Evolutionary conservation across 1,139 yeast species (phyloP).

Genomic region (Candida labiduridarum): DNA sequence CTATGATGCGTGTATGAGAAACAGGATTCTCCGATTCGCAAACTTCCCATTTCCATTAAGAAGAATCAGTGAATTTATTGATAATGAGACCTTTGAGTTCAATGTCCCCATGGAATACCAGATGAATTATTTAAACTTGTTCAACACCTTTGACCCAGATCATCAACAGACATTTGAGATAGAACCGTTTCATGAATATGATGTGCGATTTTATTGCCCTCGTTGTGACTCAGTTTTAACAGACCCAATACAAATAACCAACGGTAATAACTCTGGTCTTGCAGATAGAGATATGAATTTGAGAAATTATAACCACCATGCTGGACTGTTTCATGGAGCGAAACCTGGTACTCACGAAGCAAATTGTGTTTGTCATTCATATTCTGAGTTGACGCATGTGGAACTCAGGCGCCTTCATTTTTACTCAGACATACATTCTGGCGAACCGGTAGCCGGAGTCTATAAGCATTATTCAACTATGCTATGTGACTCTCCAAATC

Average conservation of each 20-base stretch:
- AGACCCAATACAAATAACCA: slow-evolving; percentile 18
- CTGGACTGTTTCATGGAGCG: not conserved
- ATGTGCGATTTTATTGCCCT: slow-evolving; percentile 19
- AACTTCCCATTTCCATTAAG: slow-evolving; percentile 30
- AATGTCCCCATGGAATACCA: slow-evolving; percentile 12
- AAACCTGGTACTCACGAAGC: not conserved
- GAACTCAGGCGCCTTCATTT: slow-evolving; percentile 24
- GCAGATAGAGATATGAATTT: slow-evolving; percentile 17
- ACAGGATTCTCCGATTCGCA: slow-evolving; percentile 24
- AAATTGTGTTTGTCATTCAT: slow-evolving; percentile 5
- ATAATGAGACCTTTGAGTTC: slow-evolving; percentile 23
- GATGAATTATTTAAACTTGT: not conserved
- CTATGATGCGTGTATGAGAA: slow-evolving; percentile 30
- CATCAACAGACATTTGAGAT: not conserved
- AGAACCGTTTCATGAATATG: not conserved
- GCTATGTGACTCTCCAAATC: not conserved
- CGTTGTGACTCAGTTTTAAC: slow-evolving; percentile 17
- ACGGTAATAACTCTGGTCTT: slow-evolving; percentile 21
- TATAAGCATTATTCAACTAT: slow-evolving; percentile 10
- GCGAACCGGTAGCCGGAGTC: slow-evolving; percentile 17
- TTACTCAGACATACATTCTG: slow-evolving; percentile 19
- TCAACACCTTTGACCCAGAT: not conserved
- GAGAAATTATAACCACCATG: not conserved
- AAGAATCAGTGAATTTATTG: slow-evolving; percentile 22
- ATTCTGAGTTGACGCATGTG: slow-evolving; percentile 18